Evolutionary conservation across 208 protist genomes (phyloP), one percentile per base, ranked within the genome.

Genomic region (Trypanosoma grayi): DNA sequence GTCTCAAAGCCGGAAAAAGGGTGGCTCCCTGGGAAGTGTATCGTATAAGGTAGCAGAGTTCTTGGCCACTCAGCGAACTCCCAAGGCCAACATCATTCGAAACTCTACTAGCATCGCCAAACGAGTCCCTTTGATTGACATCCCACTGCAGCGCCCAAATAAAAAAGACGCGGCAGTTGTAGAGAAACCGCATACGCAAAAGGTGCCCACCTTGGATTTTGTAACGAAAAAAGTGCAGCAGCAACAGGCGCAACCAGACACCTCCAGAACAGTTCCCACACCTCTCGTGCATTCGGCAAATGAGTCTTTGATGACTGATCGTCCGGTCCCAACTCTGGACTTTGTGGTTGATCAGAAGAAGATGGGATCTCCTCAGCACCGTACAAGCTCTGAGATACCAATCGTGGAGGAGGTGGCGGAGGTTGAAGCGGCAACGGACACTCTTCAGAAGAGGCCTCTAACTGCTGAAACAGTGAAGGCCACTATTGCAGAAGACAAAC

Each of bases 31-130:
- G 10, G 85, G 80, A 57, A 75, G 74, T 44, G 88, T 95, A 10
- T 92, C 88, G 14, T 92, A 90, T 50, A 92, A 87, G 50, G 83
- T 95, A 27, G 71, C 79, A 0, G 83, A 95, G 59, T 95, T 95
- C 76, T 60, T 95, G 11, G 75, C 77, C 45, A 74, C 84, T 9
- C 79, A 94, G 61, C 56, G 80, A 33, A 47, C 70, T 5, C 70
- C 79, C 7, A 39, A 66, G 40, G 31, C 27, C 36, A 65, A 48
- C 24, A 41, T 25, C 20, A 13, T 52, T 27, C 22, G 47, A 36
- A 48, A 48, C 41, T 37, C 60, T 37, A 44, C 22, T 36, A 73
- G 43, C 30, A 75, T 84, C 46, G 74, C 77, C 0, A 80, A 79
- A 45, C 76, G 66, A 39, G 80, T 93, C 24, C 86, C 86, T 0